Conservation (phyloP, 164 flowering plant genomes). For the Macadamia tetraphylla region DNA sequence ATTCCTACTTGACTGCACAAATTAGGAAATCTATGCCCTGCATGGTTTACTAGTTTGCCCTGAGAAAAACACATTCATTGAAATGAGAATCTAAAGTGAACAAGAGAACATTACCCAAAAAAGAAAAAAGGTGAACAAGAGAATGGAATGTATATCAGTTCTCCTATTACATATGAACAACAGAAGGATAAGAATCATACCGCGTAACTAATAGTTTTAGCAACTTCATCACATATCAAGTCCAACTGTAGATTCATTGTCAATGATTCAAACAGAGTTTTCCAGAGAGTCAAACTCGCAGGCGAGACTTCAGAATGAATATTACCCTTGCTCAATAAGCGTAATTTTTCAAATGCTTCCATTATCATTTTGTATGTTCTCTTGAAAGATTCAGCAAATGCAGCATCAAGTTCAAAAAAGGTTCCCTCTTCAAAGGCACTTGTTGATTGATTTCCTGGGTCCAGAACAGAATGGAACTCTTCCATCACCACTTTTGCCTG, state of each 20-base stretch:
- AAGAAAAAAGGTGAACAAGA: background rate
- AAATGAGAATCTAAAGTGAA: slow-evolving; percentile 2
- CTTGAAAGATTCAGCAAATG: slow-evolving; percentile 31
- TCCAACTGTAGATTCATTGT: slow-evolving; percentile 34
- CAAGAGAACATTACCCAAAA: background rate
- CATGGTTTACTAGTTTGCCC: slow-evolving; percentile 41
- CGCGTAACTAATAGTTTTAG: slow-evolving; percentile 31
- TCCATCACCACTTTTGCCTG: slow-evolving; percentile 49
- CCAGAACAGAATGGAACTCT: slow-evolving; percentile 22
- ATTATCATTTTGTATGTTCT: slow-evolving; percentile 23
- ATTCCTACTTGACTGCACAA: slow-evolving; percentile 25
- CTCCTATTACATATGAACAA: background rate
- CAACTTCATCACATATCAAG: slow-evolving; percentile 35
- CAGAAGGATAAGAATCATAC: slow-evolving; percentile 30
- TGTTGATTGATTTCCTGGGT: slow-evolving; percentile 13
- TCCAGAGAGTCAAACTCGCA: slow-evolving; percentile 48
- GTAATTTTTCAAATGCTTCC: slow-evolving; percentile 33
- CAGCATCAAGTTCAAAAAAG: slow-evolving; percentile 21
- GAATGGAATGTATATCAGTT: background rate
- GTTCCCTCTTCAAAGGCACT: slow-evolving; percentile 8
- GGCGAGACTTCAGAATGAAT: slow-evolving; percentile 27
- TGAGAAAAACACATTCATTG: slow-evolving; percentile 19
- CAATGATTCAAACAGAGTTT: slow-evolving; percentile 31
- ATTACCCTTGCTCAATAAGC: slow-evolving; percentile 16
- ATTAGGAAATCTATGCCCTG: slow-evolving; percentile 14